Evolutionary conservation across 1,139 yeast species (phyloP), one percentile per base, ranked within the genome.

Genomic region (Zygoascus meyerae): DNA sequence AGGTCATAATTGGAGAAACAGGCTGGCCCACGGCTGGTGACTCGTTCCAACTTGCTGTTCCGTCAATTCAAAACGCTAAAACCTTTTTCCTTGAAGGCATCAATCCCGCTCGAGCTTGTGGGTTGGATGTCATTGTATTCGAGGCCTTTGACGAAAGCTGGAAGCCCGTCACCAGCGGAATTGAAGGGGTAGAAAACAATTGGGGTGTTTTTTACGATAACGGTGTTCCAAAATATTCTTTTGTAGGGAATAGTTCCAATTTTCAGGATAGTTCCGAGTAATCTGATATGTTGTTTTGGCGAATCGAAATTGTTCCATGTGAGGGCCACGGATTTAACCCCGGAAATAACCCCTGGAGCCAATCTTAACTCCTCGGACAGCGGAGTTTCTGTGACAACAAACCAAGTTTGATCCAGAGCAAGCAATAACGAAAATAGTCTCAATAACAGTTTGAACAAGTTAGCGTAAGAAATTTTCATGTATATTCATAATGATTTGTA

Each of bases 11-110:
- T 62, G 97, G 97, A 66, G 97, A 92, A 75, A 92, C 97, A 56
- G 98, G 97, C 59, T 90, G 97, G 96, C 95, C 97, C 64, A 79
- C 95, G 40, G 81, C 75, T 10, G 98, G 98, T 67, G 80, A 87
- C 55, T 70, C 73, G 65, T 89, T 70, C 61, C 67, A 80, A 63
- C 50, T 28, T 31, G 39, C 69, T 26, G 54, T 48, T 8, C 96
- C 97, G 60, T 67, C 81, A 60, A 75, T 79, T 49, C 74, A 66
- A 42, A 87, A 86, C 63, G 97, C 97, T 52, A 73, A 75, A 63
- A 67, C 69, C 60, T 89, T 75, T 79, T 92, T 95, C 95, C 78
- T 81, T 67, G 78, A 86, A 61, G 95, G 86, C 56, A 73, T 90
- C 59, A 89, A 97, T 72, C 95, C 89, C 53, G 79, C 89, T 65